Conservation (phyloP, 176 grass and related monocot species). For the Tillandsia fasciculata region DNA sequence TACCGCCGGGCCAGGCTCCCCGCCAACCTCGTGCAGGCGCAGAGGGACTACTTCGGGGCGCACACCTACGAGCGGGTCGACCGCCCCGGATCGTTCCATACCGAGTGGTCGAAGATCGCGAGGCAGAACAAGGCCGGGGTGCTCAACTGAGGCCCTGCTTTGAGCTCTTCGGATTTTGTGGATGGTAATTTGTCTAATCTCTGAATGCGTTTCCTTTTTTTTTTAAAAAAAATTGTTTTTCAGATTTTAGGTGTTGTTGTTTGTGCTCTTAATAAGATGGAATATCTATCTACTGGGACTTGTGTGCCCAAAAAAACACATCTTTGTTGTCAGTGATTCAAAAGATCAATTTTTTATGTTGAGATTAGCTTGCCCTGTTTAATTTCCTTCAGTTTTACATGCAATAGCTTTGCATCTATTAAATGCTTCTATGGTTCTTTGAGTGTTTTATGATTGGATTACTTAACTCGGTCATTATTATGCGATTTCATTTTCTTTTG, state of each 20-base stretch:
- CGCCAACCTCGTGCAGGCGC: conserved; percentile 95
- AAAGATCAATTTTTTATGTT: neutral
- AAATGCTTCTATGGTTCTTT: neutral
- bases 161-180: neutral
- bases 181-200: conserved; percentile 5
- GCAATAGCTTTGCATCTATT: neutral
- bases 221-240: conserved; percentile 21
- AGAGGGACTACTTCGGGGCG: conserved; percentile 87
- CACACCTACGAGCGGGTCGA: conserved; percentile 93
- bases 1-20: conserved; percentile 69
- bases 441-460: neutral
- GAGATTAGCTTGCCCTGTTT: neutral
- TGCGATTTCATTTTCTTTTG: neutral
- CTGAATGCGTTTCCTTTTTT: conserved; percentile 21
- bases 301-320: conserved; percentile 22
- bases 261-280: conserved; percentile 35
- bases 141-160: conserved; percentile 22
- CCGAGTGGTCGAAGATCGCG: conserved; percentile 77
- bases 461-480: neutral
- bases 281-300: conserved; percentile 12
- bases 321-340: conserved; percentile 25
- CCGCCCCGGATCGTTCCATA: conserved; percentile 68
- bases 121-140: conserved; percentile 32
- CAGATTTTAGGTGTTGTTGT: conserved; percentile 28
- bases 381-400: conserved; percentile 15